Base-by-base conservation (phyloP, 805 yeast genomes). In the Komagataella ulmi region DNA sequence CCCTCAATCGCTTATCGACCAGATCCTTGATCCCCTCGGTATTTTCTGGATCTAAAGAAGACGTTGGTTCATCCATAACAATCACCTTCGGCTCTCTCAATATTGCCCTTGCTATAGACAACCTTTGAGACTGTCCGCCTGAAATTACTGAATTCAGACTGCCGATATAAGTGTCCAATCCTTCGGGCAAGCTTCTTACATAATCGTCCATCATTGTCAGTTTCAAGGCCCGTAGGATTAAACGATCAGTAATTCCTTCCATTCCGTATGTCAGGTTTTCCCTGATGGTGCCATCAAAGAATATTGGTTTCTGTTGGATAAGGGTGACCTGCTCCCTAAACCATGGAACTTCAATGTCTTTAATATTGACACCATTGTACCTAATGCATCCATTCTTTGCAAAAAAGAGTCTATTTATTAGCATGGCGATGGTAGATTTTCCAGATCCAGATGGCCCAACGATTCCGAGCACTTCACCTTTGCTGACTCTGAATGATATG, bases 371-470 rank as follows among this genome's bases (percentile, higher is more conserved):
- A 0, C 76, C 80, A 45, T 72, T 76, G 7, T 84, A 54, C 7
- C 61, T 58, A 2, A 84, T 65, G 0, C 66, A 51, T 0, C 78
- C 74, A 0, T 65, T 56, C 2, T 65, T 56, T 2, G 72, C 66
- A 1, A 62, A 62, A 54, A 79, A 79, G 1, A 90, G 64, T 49
- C 83, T 69, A 1, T 81, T 64, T 0, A 90, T 55, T 10, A 90
- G 57, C 1, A 74, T 69, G 0, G 80, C 65, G 1, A 91, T 55
- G 0, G 98, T 88, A 0, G 97, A 85, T 64, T 93, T 93, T 0
- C 99, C 99, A 12, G 84, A 76, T 0, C 99, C 99, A 1, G 97
- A 87, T 43, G 77, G 80, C 0, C 99, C 99, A 3, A 83, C 78
- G 1, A 93, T 64, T 0, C 87, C 93, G 18, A 85, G 69, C 0